Conservation (phyloP, 257 asterid species). For the Ajuga chamaepitys region DNA sequence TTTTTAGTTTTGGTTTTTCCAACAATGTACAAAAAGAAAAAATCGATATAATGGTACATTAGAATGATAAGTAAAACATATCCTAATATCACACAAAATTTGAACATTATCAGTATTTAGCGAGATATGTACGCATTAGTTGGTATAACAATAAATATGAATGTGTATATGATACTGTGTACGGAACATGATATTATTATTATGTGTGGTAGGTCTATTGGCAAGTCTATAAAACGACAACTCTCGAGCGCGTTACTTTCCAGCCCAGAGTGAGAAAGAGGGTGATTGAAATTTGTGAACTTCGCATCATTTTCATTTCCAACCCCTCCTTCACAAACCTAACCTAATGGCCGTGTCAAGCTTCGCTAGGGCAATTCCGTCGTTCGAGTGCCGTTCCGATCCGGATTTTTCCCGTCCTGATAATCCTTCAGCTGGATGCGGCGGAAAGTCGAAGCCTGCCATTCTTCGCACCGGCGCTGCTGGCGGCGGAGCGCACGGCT, state of each 20-base stretch:
- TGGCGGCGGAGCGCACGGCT: slow-evolving; percentile 25
- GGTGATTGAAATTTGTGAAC: slow-evolving; percentile 5
- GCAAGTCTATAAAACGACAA: slow-evolving; percentile 10
- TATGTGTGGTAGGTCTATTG: too few relatives aligned
- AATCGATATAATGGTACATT: too few relatives aligned
- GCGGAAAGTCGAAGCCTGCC: slow-evolving; percentile 21
- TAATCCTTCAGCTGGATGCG: slow-evolving; percentile 31
- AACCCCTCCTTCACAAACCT: slow-evolving; percentile 11
- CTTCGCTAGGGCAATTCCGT: slow-evolving; percentile 45
- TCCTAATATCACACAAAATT: too few relatives aligned
- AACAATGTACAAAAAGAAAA: too few relatives aligned
- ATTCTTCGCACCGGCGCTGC: slow-evolving; percentile 21
- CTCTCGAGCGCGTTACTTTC: not conserved
- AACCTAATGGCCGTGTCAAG: slow-evolving; percentile 70
- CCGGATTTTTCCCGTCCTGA: slow-evolving; percentile 57
- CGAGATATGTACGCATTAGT: too few relatives aligned
- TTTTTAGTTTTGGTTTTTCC: too few relatives aligned
- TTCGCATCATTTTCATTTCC: slow-evolving; percentile 1
- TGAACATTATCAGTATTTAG: too few relatives aligned
- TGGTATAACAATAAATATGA: too few relatives aligned
- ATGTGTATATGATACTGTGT: too few relatives aligned
- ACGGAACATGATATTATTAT: too few relatives aligned
- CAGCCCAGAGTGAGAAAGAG: slow-evolving; percentile 9
- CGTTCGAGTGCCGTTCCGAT: slow-evolving; percentile 85
- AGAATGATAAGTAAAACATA: too few relatives aligned